Conservation (phyloP, 768 basidiomycete species). For the Lentinus tigrinus region DNA sequence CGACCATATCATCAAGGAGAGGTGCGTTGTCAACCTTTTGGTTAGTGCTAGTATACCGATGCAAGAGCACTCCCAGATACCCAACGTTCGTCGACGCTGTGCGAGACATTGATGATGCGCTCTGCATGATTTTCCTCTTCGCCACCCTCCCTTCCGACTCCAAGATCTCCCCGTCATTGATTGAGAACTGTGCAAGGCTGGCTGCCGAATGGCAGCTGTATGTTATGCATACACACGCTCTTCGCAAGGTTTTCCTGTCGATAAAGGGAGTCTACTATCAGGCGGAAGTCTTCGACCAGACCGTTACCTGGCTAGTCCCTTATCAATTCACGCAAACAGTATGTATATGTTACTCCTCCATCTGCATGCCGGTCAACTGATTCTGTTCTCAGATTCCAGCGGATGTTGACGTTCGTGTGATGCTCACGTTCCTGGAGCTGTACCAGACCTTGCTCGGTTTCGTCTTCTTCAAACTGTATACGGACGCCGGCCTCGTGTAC, state of each 20-base stretch:
- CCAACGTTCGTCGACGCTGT: constrained; percentile 95
- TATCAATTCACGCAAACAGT: constrained; percentile 97
- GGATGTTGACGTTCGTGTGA: constrained; percentile 96
- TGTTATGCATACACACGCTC: constrained; percentile 80
- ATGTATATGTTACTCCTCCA: constrained; percentile 24
- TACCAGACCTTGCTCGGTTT: constrained; percentile 97
- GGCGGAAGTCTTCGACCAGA: constrained; percentile 91
- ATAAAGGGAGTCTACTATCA: constrained; percentile 99
- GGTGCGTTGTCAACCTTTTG: constrained; percentile 48
- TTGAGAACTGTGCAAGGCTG: constrained; percentile 88
- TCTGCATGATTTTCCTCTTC: constrained; percentile 94
- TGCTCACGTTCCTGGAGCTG: constrained; percentile 96
- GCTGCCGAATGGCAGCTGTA: constrained; percentile 97
- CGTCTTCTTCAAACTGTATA: constrained; percentile 96
- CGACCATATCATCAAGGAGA: constrained; percentile 97
- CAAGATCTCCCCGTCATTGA: constrained; percentile 76
- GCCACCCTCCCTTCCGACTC: constrained; percentile 86
- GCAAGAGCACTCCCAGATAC: constrained; percentile 54
- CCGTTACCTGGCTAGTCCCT: constrained; percentile 93
- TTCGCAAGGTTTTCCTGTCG: constrained; percentile 91
- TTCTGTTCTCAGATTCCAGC: constrained; percentile 65
- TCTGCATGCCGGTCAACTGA: not conserved
- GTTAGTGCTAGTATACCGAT: not conserved
- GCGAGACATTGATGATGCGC: constrained; percentile 94
- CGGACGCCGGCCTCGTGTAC: constrained; percentile 89